Evolutionary conservation across 1,139 yeast genomes (phyloP).

Genomic region (Eremothecium gossypii): DNA sequence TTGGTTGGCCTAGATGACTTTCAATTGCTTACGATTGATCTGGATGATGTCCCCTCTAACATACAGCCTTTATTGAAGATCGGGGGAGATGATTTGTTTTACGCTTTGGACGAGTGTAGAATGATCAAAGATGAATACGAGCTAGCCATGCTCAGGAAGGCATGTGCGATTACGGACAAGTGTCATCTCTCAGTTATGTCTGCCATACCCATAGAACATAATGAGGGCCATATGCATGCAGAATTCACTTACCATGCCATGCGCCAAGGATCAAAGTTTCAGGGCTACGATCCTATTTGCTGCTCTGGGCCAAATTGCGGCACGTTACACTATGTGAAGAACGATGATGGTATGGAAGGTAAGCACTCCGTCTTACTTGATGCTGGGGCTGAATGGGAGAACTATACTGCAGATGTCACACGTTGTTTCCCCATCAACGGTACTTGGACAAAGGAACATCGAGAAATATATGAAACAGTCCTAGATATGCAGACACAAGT

Average conservation of each 20-base stretch:
- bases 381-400: constrained; percentile 96
- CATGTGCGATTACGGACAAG: constrained; percentile 76
- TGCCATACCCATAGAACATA: constrained; percentile 76
- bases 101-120: constrained; percentile 81
- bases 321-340: constrained; percentile 80
- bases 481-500: constrained; percentile 71
- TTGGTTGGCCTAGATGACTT: constrained; percentile 23
- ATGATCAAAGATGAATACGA: constrained; percentile 78
- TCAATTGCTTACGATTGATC: constrained; percentile 34
- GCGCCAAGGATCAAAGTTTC: constrained; percentile 84
- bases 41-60: constrained; percentile 27
- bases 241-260: constrained; percentile 89
- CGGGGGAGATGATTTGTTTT: constrained; percentile 44
- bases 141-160: constrained; percentile 63
- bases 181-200: constrained; percentile 90
- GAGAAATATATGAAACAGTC: constrained; percentile 74
- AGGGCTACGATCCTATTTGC: constrained; percentile 91
- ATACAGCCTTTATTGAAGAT: constrained; percentile 33
- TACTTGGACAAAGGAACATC: constrained; percentile 79
- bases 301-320: constrained; percentile 91
- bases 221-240: constrained; percentile 90
- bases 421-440: constrained; percentile 91
- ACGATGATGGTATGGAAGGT: constrained; percentile 56
- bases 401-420: constrained; percentile 90
- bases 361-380: constrained; percentile 71